These are phyloP conservation scores for Podaxis sp. DNA, from an alignment of 768 basidiomycete genomes.

Conservation along the genomic window DNA sequence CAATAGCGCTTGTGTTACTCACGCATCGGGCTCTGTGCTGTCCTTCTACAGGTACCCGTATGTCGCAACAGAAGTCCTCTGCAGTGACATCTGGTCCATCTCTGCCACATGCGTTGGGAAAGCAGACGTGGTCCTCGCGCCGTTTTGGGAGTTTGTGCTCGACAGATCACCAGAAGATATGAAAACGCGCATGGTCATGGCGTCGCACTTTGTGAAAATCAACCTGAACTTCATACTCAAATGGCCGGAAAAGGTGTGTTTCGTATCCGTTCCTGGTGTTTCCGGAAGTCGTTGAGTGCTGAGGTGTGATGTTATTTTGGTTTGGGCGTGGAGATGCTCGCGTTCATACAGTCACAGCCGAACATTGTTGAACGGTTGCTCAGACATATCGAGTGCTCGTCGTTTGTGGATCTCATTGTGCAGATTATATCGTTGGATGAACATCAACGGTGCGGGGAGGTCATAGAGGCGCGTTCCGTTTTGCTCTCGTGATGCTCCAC, in stretches of 20 bases:
- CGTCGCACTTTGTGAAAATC: slow-evolving; percentile 93
- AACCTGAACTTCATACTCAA: slow-evolving; percentile 86
- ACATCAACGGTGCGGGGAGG: slow-evolving; percentile 74
- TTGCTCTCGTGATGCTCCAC: slow-evolving; percentile 22
- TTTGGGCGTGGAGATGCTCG: slow-evolving; percentile 69
- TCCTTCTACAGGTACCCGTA: slow-evolving; percentile 77
- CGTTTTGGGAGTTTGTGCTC: slow-evolving; percentile 91
- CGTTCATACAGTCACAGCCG: slow-evolving; percentile 85
- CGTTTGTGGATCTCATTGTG: slow-evolving; percentile 89
- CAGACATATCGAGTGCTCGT: slow-evolving; percentile 82
- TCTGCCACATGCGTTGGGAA: slow-evolving; percentile 83
- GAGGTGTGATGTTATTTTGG: slow-evolving; percentile 24
- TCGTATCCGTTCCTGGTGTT: slow-evolving; percentile 21
- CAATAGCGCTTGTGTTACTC: neutral
- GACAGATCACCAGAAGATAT: slow-evolving; percentile 83
- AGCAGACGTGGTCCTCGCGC: slow-evolving; percentile 68
- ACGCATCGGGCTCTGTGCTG: slow-evolving; percentile 1
- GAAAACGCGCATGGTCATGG: slow-evolving; percentile 83
- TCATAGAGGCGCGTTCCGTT: slow-evolving; percentile 74
- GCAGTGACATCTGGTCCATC: slow-evolving; percentile 94
- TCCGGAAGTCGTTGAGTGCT: slow-evolving; percentile 11
- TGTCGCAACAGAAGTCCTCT: slow-evolving; percentile 91
- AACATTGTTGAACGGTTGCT: slow-evolving; percentile 80
- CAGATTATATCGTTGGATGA: slow-evolving; percentile 91
- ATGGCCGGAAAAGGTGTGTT: slow-evolving; percentile 82